A percentile compares a stretch with the other conserved stretches of the same genome.
Conservation (phyloP, 2,329 filamentous ascomycete species). For the Penicillium sclerotiorum region DNA sequence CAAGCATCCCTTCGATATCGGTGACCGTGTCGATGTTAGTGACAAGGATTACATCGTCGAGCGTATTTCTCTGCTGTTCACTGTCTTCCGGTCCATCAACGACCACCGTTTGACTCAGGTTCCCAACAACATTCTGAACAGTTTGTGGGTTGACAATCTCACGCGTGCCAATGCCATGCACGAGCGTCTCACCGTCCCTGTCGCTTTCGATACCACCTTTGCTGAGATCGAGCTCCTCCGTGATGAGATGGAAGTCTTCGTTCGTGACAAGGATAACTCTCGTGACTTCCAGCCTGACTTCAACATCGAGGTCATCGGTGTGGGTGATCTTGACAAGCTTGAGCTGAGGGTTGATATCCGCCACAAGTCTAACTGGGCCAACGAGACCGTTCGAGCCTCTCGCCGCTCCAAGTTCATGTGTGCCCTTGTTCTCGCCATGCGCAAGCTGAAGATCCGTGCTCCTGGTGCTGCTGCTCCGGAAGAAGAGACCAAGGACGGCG, state of each 20-base stretch:
- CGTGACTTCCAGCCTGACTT: slow-evolving; percentile 90
- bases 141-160: slow-evolving; percentile 93
- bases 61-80: slow-evolving; percentile 91
- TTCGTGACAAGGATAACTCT: slow-evolving; percentile 78
- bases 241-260: slow-evolving; percentile 81
- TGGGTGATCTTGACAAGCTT: slow-evolving; percentile 86
- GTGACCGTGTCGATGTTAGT: slow-evolving; percentile 84
- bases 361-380: slow-evolving; percentile 92
- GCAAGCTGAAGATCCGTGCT: slow-evolving; percentile 81
- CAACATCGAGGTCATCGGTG: slow-evolving; percentile 72
- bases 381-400: slow-evolving; percentile 77
- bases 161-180: slow-evolving; percentile 90
- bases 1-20: slow-evolving; percentile 96
- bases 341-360: slow-evolving; percentile 79
- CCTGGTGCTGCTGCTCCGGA: slow-evolving; percentile 70
- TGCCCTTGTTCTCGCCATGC: slow-evolving; percentile 79
- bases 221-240: slow-evolving; percentile 87
- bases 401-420: slow-evolving; percentile 97
- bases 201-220: slow-evolving; percentile 84
- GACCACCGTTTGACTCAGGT: slow-evolving; percentile 79
- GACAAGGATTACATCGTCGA: slow-evolving; percentile 76
- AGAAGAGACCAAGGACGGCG: slow-evolving; percentile 54
- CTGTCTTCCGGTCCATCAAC: slow-evolving; percentile 81
- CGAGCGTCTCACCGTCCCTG: slow-evolving; percentile 76
- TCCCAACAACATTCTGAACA: slow-evolving; percentile 90